Evolutionary conservation across 331 rosid genomes (phyloP).

Genomic region (Phaseolus coccineus): DNA sequence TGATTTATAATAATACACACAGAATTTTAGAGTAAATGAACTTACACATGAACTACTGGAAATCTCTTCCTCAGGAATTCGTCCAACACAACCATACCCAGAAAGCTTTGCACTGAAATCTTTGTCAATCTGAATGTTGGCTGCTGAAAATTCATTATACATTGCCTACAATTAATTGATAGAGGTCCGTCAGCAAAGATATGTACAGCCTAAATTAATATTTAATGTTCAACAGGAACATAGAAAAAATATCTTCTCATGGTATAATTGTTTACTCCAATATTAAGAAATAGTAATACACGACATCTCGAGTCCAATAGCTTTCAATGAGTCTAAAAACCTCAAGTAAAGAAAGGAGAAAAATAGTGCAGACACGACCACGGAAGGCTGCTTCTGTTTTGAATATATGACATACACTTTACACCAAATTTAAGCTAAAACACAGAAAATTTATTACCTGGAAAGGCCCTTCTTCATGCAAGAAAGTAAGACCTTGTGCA

Average conservation of each 20-base stretch:
- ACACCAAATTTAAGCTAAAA: slow-evolving; percentile 18
- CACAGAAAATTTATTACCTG: slow-evolving; percentile 64
- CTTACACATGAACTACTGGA: slow-evolving; percentile 63
- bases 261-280: slow-evolving; percentile 16
- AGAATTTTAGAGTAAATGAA: slow-evolving; percentile 31
- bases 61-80: slow-evolving; percentile 63
- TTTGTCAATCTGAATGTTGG: slow-evolving; percentile 83
- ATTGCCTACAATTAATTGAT: slow-evolving; percentile 69
- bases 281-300: neutral
- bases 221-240: slow-evolving; percentile 30
- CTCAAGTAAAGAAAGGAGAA: neutral
- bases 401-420: neutral
- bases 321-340: slow-evolving; percentile 10
- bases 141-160: slow-evolving; percentile 87
- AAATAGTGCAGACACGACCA: neutral
- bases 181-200: slow-evolving; percentile 42
- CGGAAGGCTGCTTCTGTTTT: slow-evolving; percentile 15
- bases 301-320: neutral
- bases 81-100: slow-evolving; percentile 90
- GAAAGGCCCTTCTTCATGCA: slow-evolving; percentile 97
- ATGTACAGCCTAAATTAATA: slow-evolving; percentile 1
- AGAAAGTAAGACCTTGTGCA: slow-evolving; percentile 85
- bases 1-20: neutral
- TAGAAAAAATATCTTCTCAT: neutral
- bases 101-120: slow-evolving; percentile 96